These are phyloP conservation scores for Hymenotorrendiella dingleyae DNA, from an alignment of 2,329 filamentous ascomycete genomes.

Conservation along the genomic window DNA sequence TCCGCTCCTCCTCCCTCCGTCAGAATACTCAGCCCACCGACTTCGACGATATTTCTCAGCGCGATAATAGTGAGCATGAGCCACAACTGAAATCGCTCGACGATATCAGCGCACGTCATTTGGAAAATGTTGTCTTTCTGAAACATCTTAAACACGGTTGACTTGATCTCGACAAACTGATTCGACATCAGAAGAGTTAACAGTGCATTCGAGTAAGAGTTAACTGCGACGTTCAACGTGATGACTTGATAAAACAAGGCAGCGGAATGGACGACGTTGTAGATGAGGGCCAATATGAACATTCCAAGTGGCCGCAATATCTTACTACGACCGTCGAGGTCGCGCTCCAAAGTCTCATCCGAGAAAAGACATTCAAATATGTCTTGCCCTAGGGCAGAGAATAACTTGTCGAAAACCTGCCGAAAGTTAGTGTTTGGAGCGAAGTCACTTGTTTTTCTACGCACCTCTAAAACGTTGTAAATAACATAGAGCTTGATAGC, in stretches of 20 bases:
- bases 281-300: conserved; percentile 78
- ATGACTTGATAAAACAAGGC: conserved; percentile 96
- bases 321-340: conserved; percentile 84
- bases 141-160: conserved; percentile 96
- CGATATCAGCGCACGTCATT: conserved; percentile 90
- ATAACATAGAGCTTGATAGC: conserved; percentile 99
- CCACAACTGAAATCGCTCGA: conserved; percentile 96
- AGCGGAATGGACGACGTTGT: conserved; percentile 83
- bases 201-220: conserved; percentile 95
- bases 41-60: conserved; percentile 91
- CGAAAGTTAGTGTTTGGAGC: conserved; percentile 55
- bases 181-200: conserved; percentile 91
- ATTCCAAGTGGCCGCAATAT: conserved; percentile 83
- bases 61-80: conserved; percentile 96
- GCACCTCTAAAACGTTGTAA: conserved; percentile 87
- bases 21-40: conserved; percentile 69
- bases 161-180: conserved; percentile 98
- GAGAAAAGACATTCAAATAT: conserved; percentile 95
- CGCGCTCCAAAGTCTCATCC: conserved; percentile 82
- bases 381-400: conserved; percentile 90
- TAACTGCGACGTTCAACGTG: conserved; percentile 94
- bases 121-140: conserved; percentile 98
- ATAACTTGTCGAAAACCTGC: conserved; percentile 83
- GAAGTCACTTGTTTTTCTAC: conserved; percentile 6
- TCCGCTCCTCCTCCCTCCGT: conserved; percentile 38